These are phyloP conservation scores for Neohortaea acidophila DNA, from an alignment of 495 filamentous ascomycete genomes.

Conservation along the genomic window DNA sequence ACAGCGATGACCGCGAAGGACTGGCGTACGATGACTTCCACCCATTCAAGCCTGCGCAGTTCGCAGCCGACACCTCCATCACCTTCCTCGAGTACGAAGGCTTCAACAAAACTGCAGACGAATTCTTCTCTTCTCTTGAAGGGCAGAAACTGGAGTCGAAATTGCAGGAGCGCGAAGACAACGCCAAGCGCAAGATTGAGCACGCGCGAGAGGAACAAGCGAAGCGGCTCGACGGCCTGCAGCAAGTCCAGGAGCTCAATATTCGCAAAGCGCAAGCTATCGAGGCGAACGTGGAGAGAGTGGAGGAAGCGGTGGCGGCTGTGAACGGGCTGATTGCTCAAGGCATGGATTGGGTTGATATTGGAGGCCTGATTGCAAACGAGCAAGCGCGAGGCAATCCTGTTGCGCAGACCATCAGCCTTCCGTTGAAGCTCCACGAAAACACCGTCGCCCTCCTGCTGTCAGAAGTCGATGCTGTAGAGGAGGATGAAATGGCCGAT, in stretches of 20 bases:
- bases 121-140: constrained; percentile 93
- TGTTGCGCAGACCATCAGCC: constrained; percentile 72
- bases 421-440: constrained; percentile 77
- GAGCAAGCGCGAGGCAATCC: constrained; percentile 69
- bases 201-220: constrained; percentile 65
- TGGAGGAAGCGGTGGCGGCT: constrained; percentile 80
- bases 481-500: constrained; percentile 39
- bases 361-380: constrained; percentile 71
- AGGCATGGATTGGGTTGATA: constrained; percentile 93
- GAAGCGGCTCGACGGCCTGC: constrained; percentile 66
- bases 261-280: constrained; percentile 80
- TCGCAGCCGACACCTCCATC: constrained; percentile 46
- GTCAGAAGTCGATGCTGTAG: constrained; percentile 48
- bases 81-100: constrained; percentile 60
- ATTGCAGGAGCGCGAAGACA: constrained; percentile 63
- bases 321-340: constrained; percentile 78
- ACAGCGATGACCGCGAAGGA: constrained; percentile 25
- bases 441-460: constrained; percentile 75
- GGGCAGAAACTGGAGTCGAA: constrained; percentile 79
- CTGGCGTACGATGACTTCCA: constrained; percentile 90
- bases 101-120: constrained; percentile 86
- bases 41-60: constrained; percentile 77
- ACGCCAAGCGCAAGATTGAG: constrained; percentile 69
- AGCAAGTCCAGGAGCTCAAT: constrained; percentile 66
- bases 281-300: constrained; percentile 71